Base-by-base conservation (phyloP, 2,329 filamentous ascomycete genomes). In the Aureobasidium mangrovei region DNA sequence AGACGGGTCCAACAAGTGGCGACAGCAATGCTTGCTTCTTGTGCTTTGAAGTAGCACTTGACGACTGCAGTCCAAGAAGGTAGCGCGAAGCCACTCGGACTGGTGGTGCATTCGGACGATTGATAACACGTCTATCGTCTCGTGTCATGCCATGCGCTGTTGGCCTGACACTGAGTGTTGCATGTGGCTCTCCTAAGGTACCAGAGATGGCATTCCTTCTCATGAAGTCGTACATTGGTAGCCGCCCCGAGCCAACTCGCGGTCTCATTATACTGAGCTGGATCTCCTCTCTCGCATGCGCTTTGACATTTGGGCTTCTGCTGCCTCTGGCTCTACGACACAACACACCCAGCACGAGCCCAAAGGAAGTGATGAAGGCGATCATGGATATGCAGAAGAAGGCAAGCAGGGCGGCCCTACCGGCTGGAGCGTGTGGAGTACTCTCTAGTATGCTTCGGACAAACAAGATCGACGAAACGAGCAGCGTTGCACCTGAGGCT, bases 121-220 rank as follows among this genome's bases (percentile, higher is more conserved):
- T 41, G 47, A 27, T 35, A 12, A 35, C 18, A 6, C 38, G 24
- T 2, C 24, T 29, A 12, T 12, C n/a, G 2, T 35, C 47, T 3
- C 7, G 39, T 1, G 7, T 1, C 8, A 8, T 3, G 35, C 4
- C 27, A 12, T 26, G n/a, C 4, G 7, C 4, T 1, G 27, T 12
- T 3, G 36, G 28, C 27, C 42, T 7, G 8, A 3, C 46, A 49
- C 36, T 36, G 27, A 32, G 9, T 18, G 32, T 38, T 12, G 31
- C 31, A 9, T 8, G 10, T 35, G 29, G 29, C 38, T 42, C 47
- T 5, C 28, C 39, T 7, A 18, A 29, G 31, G 33, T 6, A n/a
- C 39, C 47, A 35, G 33, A 52, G 18, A 52, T 42, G 6, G 47
- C 47, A 28, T 52, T 41, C 5, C 47, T 29, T 42, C 47, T 35